These are phyloP conservation scores for Asterella californica DNA, from an alignment of 225 moss, liverwort and hornwort genomes.

Conservation along the genomic window DNA sequence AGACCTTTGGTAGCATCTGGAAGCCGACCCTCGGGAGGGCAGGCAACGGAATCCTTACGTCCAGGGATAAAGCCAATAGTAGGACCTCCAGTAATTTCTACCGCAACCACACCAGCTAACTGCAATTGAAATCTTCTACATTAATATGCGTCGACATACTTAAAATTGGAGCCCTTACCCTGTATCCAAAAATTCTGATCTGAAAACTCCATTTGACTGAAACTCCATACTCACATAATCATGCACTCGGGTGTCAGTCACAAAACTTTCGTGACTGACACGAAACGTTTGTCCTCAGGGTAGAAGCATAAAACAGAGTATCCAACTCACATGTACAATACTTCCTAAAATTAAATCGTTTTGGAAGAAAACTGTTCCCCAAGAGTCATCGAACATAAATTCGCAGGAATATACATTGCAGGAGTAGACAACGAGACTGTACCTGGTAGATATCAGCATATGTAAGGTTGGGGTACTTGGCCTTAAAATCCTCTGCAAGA, in stretches of 20 bases:
- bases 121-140: slow-evolving; percentile 25
- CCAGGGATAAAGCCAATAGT: slow-evolving; percentile 71
- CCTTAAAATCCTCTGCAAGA: slow-evolving; percentile 70
- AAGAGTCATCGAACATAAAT: background rate
- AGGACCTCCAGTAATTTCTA: slow-evolving; percentile 96
- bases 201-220: too few relatives aligned
- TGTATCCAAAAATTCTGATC: too few relatives aligned
- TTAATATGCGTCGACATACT: too few relatives aligned
- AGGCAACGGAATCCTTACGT: slow-evolving; percentile 83
- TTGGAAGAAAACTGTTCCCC: too few relatives aligned
- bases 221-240: too few relatives aligned
- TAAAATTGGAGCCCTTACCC: too few relatives aligned
- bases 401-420: background rate
- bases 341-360: too few relatives aligned
- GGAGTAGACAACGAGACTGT: background rate
- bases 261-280: background rate
- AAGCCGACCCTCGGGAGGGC: slow-evolving; percentile 80
- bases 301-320: background rate
- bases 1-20: slow-evolving; percentile 64
- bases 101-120: slow-evolving; percentile 90
- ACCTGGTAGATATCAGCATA: slow-evolving; percentile 98
- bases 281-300: background rate
- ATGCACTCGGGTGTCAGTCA: too few relatives aligned
- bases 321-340: background rate
- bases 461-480: slow-evolving; percentile 67